Conservation (phyloP, 768 basidiomycete species). For the Gautieria morchelliformis region DNA sequence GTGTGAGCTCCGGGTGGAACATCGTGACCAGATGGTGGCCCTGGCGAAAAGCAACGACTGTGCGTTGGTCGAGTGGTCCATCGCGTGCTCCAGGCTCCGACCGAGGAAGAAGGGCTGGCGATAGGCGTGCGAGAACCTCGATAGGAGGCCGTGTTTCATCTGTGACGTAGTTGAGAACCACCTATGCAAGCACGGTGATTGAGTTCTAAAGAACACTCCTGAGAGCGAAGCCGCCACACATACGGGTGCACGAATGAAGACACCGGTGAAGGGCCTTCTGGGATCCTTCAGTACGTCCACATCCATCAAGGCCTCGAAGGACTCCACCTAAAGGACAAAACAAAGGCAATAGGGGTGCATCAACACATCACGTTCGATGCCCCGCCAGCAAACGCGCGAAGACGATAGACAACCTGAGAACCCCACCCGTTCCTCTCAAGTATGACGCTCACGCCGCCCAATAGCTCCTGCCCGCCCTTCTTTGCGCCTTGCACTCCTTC, state of each 20-base stretch:
- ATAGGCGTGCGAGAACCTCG: constrained; percentile 61
- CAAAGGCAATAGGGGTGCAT: not conserved
- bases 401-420: constrained; percentile 43
- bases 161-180: constrained; percentile 45
- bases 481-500: constrained; percentile 66
- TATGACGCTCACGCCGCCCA: constrained; percentile 70
- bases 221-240: constrained; percentile 17
- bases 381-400: not conserved
- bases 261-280: constrained; percentile 56
- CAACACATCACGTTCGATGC: not conserved
- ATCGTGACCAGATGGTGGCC: constrained; percentile 79
- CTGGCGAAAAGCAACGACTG: constrained; percentile 77
- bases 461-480: constrained; percentile 79
- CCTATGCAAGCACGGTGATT: constrained; percentile 31
- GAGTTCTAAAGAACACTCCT: not conserved
- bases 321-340: constrained; percentile 56
- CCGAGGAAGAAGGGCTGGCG: constrained; percentile 37
- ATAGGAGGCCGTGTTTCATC: constrained; percentile 39
- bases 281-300: constrained; percentile 56
- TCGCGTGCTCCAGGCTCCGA: constrained; percentile 30
- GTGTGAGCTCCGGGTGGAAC: constrained; percentile 90
- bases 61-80: constrained; percentile 46
- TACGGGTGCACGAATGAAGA: constrained; percentile 94
- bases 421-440: constrained; percentile 91
- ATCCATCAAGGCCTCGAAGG: constrained; percentile 72